These are phyloP conservation scores for Globisporangium nagaii DNA, from an alignment of 352 stramenopile species.

Conservation along the genomic window DNA sequence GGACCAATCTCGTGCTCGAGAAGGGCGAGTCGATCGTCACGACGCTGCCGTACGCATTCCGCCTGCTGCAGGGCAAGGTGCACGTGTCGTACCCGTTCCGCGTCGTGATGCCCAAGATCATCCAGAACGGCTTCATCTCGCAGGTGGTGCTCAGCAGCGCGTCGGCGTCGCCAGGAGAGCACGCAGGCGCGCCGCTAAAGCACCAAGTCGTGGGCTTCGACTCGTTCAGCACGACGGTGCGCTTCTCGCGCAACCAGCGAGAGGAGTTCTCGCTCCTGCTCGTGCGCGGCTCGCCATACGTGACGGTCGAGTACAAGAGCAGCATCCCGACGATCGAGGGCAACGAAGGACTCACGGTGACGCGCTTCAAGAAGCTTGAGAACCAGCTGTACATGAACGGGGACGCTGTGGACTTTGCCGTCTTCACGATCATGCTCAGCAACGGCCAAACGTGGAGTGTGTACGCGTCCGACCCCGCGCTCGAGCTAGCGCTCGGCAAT, in stretches of 20 bases:
- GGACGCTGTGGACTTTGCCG: slow-evolving; percentile 33
- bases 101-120: slow-evolving; percentile 48
- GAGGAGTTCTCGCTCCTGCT: slow-evolving; percentile 53
- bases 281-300: slow-evolving; percentile 74
- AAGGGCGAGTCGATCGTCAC: slow-evolving; percentile 48
- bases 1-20: slow-evolving; percentile 76
- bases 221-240: slow-evolving; percentile 54
- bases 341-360: slow-evolving; percentile 41
- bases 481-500: slow-evolving; percentile 24
- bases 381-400: slow-evolving; percentile 39
- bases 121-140: slow-evolving; percentile 68
- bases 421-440: slow-evolving; percentile 45
- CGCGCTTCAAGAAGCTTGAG: slow-evolving; percentile 39
- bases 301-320: slow-evolving; percentile 62
- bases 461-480: slow-evolving; percentile 42
- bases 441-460: slow-evolving; percentile 66
- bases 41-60: slow-evolving; percentile 67
- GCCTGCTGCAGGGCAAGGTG: slow-evolving; percentile 46
- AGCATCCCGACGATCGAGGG: slow-evolving; percentile 51
- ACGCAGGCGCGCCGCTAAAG: slow-evolving; percentile 7
- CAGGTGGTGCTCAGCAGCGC: slow-evolving; percentile 51
- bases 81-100: slow-evolving; percentile 79
- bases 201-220: slow-evolving; percentile 72
- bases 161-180: not conserved
- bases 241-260: slow-evolving; percentile 33